Percentiles rank a stretch among this genome's conserved stretches.
phyloP scores from a whole-genome alignment of 192 early-diverging fungal species.

The Cetraspora pellucida region DNA sequence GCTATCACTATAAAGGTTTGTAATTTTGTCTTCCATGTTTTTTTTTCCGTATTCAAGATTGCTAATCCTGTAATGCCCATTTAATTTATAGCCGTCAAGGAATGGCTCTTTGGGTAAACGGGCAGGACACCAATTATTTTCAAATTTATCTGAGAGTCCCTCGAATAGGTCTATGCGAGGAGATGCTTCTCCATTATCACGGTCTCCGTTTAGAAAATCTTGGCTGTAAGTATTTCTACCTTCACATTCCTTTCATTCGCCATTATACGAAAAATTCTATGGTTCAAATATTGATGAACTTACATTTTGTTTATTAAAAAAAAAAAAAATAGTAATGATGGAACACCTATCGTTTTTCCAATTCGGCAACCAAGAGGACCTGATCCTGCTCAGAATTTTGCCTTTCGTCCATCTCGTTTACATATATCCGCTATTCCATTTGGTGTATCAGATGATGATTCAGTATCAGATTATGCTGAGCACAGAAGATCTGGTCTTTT shows the following conservation, averaged over 20 bases:
- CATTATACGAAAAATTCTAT: no score
- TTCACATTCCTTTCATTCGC: no score
- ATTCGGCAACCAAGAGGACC: slow-evolving; percentile 76
- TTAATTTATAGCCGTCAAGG: slow-evolving; percentile 5
- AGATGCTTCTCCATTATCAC: slow-evolving; percentile 32
- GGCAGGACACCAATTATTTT: slow-evolving; percentile 18
- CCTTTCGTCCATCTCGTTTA: slow-evolving; percentile 49
- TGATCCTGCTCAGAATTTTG: slow-evolving; percentile 72
- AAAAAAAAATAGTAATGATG: slow-evolving; percentile 4
- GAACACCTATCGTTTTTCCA: slow-evolving; percentile 60
- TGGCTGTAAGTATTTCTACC: slow-evolving; percentile 25
- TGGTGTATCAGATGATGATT: slow-evolving; percentile 16
- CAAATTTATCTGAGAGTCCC: slow-evolving; percentile 31
- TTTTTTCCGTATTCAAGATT: no score
- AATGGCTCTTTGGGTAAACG: slow-evolving; percentile 34
- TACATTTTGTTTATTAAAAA: not conserved
- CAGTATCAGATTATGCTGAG: slow-evolving; percentile 7
- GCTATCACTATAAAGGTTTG: slow-evolving; percentile 31
- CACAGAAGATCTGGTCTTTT: slow-evolving; percentile 27
- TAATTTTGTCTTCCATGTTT: not conserved
- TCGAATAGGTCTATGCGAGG: slow-evolving; percentile 32
- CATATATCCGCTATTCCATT: slow-evolving; percentile 29
- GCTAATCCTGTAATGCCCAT: not conserved
- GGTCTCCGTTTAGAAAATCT: slow-evolving; percentile 35
- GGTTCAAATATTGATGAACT: not conserved